phyloP scores from a whole-genome alignment of 2,329 filamentous ascomycete genomes.

The Fusarium sp. region DNA sequence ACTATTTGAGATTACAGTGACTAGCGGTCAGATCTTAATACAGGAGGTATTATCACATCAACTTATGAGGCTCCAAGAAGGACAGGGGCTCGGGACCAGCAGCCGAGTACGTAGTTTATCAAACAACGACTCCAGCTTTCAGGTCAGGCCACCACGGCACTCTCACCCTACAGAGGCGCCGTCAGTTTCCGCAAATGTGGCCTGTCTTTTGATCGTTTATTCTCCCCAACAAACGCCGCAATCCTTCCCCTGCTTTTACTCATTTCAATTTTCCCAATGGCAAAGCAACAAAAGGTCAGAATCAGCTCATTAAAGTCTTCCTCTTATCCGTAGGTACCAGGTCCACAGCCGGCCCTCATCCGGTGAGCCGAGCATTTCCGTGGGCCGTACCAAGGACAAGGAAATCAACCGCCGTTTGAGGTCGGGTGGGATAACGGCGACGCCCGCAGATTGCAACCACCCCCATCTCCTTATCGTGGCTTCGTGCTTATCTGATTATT shows the following conservation, averaged over 20 bases:
- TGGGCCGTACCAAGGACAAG: conserved; percentile 32
- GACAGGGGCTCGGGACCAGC: conserved; percentile 18
- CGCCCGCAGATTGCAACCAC: conserved; percentile 21
- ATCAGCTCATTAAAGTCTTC: conserved; percentile 8
- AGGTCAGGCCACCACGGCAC: conserved; percentile 28
- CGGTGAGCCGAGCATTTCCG: conserved; percentile 45
- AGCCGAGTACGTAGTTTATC: conserved; percentile 14
- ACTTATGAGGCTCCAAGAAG: conserved; percentile 29
- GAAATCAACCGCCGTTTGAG: conserved; percentile 10
- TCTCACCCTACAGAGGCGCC: conserved; percentile 5
- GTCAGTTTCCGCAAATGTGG: conserved; percentile 32
- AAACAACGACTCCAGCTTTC: conserved; percentile 10
- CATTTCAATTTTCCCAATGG: conserved; percentile 1
- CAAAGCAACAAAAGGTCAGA: background rate
- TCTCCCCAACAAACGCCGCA: conserved; percentile 19
- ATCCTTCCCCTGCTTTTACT: background rate
- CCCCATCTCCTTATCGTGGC: background rate
- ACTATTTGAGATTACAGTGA: background rate
- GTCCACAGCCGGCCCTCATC: conserved; percentile 18
- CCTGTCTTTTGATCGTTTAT: conserved; percentile 8
- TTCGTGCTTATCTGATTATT: conserved; percentile 18
- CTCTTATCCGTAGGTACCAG: conserved; percentile 10
- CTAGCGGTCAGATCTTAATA: conserved; percentile 10
- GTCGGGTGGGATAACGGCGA: too few species aligned
- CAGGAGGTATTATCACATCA: background rate